phyloP scores from a whole-genome alignment of 208 protist genomes.

The Phytomonas francai region DNA sequence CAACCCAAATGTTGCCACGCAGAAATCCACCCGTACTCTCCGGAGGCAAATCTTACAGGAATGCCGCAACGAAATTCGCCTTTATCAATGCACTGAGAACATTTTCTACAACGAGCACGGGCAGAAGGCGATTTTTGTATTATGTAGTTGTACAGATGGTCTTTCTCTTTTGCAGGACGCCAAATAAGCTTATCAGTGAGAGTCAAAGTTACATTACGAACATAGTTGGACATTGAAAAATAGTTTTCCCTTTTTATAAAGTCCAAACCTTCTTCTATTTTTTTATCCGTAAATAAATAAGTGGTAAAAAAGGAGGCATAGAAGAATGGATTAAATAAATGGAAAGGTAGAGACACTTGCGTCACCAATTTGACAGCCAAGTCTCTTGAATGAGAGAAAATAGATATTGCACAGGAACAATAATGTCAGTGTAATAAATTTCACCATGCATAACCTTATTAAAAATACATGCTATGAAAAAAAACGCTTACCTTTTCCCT shows the following conservation, averaged over 20 bases:
- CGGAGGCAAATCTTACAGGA: constrained; percentile 71
- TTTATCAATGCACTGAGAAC: constrained; percentile 75
- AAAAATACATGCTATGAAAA: constrained; percentile 1
- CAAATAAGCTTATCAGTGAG: constrained; percentile 57
- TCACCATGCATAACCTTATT: constrained; percentile 7
- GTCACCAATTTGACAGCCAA: not conserved
- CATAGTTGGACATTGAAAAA: constrained; percentile 43
- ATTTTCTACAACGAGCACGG: constrained; percentile 77
- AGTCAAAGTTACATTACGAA: constrained; percentile 47
- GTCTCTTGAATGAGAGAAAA: not conserved
- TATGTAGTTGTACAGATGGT: constrained; percentile 53
- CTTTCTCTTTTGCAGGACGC: constrained; percentile 29
- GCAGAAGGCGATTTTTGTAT: constrained; percentile 55
- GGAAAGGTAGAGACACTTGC: not conserved
- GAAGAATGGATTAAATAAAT: constrained; percentile 21
- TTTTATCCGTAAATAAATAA: not conserved
- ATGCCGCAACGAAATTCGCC: constrained; percentile 71
- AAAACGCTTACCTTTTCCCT: constrained; percentile 7
- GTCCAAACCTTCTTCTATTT: not conserved
- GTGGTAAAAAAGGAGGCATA: constrained; percentile 11
- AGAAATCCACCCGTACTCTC: constrained; percentile 84
- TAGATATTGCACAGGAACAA: not conserved
- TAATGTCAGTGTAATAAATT: constrained; percentile 16
- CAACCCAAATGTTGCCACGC: constrained; percentile 83
- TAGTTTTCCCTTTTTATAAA: not conserved